Conservation (phyloP, 1,284 basidiomycete genomes). For the Ustilago hordei region DNA sequence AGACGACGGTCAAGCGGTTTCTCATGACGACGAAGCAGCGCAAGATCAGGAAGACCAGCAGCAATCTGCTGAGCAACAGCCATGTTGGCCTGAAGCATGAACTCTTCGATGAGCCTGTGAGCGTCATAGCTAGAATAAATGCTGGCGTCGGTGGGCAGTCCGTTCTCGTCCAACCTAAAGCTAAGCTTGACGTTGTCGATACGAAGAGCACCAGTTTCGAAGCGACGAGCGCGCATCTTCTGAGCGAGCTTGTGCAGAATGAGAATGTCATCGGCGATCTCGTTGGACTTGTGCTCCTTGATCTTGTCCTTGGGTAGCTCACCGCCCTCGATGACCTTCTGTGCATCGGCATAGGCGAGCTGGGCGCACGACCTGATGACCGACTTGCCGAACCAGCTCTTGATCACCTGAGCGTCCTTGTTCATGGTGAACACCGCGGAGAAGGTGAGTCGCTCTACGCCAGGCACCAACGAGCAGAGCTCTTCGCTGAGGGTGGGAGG, state of each 20-base stretch:
- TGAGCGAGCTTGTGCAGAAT: constrained; percentile 75
- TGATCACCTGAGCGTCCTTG: constrained; percentile 82
- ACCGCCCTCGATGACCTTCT: constrained; percentile 83
- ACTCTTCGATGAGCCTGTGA: constrained; percentile 90
- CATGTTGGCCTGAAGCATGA: constrained; percentile 92
- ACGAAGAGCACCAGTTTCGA: constrained; percentile 83
- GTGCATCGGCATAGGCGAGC: constrained; percentile 84
- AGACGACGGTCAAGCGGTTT: constrained; percentile 82
- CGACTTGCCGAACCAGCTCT: constrained; percentile 92
- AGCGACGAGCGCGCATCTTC: constrained; percentile 80
- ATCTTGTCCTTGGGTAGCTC: constrained; percentile 70
- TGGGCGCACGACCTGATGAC: constrained; percentile 91
- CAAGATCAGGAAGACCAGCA: constrained; percentile 91
- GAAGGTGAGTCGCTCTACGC: constrained; percentile 88
- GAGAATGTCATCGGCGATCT: constrained; percentile 82
- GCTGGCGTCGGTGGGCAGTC: constrained; percentile 84
- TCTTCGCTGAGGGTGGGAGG: constrained; percentile 90
- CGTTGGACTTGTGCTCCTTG: constrained; percentile 73
- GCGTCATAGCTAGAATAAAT: constrained; percentile 79
- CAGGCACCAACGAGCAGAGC: constrained; percentile 89
- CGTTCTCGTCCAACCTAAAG: constrained; percentile 84
- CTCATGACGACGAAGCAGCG: constrained; percentile 92
- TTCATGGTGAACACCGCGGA: constrained; percentile 80
- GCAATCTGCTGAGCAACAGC: constrained; percentile 92
- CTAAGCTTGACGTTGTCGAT: constrained; percentile 80